These are phyloP conservation scores for Vaccinium vitisidaea DNA, from an alignment of 148 eudicot species.

Conservation along the genomic window DNA sequence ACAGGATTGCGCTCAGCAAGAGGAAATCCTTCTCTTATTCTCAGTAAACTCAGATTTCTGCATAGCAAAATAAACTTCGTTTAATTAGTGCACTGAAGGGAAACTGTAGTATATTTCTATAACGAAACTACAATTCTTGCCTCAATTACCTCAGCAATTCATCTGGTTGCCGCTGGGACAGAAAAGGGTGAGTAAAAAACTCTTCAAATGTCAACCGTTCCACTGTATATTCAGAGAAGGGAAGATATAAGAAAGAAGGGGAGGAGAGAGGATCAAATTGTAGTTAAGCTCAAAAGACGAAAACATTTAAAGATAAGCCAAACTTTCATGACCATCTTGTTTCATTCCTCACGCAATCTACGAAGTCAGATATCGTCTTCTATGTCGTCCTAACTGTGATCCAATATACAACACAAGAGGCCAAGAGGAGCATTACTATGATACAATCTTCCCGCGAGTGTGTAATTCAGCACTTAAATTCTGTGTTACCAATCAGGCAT, in stretches of 20 bases:
- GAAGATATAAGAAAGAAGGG: slow-evolving; percentile 3
- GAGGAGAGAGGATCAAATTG: slow-evolving; percentile 8
- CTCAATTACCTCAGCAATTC: slow-evolving; percentile 56
- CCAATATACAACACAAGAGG: background rate
- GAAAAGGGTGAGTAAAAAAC: slow-evolving; percentile 80
- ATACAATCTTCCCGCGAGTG: background rate
- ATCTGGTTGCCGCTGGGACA: slow-evolving; percentile 43
- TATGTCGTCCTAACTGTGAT: background rate
- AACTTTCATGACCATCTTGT: slow-evolving; percentile 1
- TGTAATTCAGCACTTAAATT: background rate
- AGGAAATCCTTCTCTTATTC: slow-evolving; percentile 36
- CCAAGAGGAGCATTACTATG: slow-evolving; percentile 9
- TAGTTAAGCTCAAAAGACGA: background rate
- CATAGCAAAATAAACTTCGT: slow-evolving; percentile 23
- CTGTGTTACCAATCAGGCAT: background rate
- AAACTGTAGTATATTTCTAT: background rate
- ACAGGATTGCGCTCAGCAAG: slow-evolving; percentile 32
- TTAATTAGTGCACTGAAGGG: slow-evolving; percentile 8
- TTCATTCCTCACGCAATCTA: background rate
- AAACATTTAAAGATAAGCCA: slow-evolving; percentile 7
- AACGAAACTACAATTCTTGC: background rate
- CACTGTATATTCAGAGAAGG: slow-evolving; percentile 43
- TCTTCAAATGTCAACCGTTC: slow-evolving; percentile 89
- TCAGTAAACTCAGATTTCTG: slow-evolving; percentile 42
- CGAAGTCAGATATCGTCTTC: background rate